A percentile compares a stretch with the other conserved stretches of the same genome.
Conservation (phyloP, 2,329 filamentous ascomycete species). For the Colletotrichum aenigma region DNA sequence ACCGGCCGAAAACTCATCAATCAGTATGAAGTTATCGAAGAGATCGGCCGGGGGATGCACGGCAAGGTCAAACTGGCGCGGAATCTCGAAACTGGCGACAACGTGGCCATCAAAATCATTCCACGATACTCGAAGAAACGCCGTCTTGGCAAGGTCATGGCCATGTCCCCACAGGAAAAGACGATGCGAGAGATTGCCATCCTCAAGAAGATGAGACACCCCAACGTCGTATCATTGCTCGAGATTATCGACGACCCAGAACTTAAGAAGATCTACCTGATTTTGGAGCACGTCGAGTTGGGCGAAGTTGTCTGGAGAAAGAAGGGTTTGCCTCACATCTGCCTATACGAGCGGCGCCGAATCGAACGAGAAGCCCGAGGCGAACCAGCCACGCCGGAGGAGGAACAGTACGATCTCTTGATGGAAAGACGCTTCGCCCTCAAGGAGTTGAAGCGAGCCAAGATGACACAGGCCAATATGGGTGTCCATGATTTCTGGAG, state of each 20-base stretch:
- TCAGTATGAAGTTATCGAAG: slow-evolving; percentile 95
- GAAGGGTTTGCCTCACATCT: slow-evolving; percentile 83
- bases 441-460: slow-evolving; percentile 62
- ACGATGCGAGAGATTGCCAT: slow-evolving; percentile 97
- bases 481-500: slow-evolving; percentile 77
- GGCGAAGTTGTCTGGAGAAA: slow-evolving; percentile 95
- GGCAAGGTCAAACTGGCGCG: slow-evolving; percentile 96
- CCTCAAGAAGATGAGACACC: slow-evolving; percentile 95
- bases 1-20: slow-evolving; percentile 97
- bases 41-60: slow-evolving; percentile 93
- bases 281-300: slow-evolving; percentile 91
- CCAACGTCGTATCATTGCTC: slow-evolving; percentile 93
- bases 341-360: slow-evolving; percentile 79
- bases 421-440: slow-evolving; percentile 63
- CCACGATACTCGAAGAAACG: slow-evolving; percentile 93
- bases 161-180: slow-evolving; percentile 71
- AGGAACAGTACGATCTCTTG: slow-evolving; percentile 64
- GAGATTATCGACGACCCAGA: slow-evolving; percentile 98
- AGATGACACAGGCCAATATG: slow-evolving; percentile 52
- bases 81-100: slow-evolving; percentile 74
- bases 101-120: slow-evolving; percentile 98
- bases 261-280: slow-evolving; percentile 97
- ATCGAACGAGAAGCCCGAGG: slow-evolving; percentile 74
- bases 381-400: slow-evolving; percentile 61
- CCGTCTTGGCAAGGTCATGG: slow-evolving; percentile 82